phyloP scores from a whole-genome alignment of 2,329 filamentous ascomycete species.

The Sporothrix humicola region DNA sequence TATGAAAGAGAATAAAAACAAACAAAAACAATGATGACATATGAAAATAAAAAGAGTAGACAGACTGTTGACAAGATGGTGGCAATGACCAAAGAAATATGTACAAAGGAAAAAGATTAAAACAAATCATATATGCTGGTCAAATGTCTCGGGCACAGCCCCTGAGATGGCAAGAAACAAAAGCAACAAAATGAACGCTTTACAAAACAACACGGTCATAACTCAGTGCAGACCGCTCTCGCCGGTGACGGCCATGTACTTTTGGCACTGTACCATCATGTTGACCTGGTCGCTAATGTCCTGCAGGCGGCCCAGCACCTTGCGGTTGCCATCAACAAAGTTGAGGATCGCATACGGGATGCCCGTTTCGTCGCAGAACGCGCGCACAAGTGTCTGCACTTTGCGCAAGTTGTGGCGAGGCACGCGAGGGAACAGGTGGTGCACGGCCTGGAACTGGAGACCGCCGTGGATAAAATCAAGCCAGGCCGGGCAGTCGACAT shows the following conservation, averaged over 20 bases:
- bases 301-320: slow-evolving; percentile 54
- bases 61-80: neutral
- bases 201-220: neutral
- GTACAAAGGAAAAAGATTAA: neutral
- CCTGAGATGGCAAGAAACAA: neutral
- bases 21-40: neutral
- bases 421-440: slow-evolving; percentile 72
- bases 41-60: neutral
- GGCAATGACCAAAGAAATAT: neutral
- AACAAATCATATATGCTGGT: slow-evolving; percentile 5
- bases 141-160: slow-evolving; percentile 4
- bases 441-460: slow-evolving; percentile 73
- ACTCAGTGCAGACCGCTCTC: slow-evolving; percentile 50
- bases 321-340: slow-evolving; percentile 67
- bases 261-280: slow-evolving; percentile 63
- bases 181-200: neutral
- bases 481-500: slow-evolving; percentile 74
- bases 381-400: slow-evolving; percentile 63
- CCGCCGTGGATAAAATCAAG: slow-evolving; percentile 75
- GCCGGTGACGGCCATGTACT: slow-evolving; percentile 56
- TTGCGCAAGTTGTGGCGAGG: slow-evolving; percentile 70
- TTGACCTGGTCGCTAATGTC: slow-evolving; percentile 67
- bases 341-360: slow-evolving; percentile 67
- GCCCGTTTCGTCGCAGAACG: slow-evolving; percentile 68
- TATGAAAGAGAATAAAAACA: slow-evolving; percentile 6